phyloP scores from a whole-genome alignment of 306 rosid genomes.

The Cucurbita ficifolia region DNA sequence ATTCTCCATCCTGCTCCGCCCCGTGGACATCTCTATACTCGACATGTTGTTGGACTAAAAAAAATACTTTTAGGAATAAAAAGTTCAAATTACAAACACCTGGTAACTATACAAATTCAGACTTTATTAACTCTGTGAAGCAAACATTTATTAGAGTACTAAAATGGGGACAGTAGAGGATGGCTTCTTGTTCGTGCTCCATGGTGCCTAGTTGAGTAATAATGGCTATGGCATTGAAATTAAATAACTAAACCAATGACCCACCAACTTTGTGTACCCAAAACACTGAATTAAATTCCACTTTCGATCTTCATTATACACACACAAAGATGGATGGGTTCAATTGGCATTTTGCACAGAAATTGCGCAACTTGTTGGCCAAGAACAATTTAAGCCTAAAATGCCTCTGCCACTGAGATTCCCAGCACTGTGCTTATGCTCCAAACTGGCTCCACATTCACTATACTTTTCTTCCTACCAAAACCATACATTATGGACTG shows the following conservation, averaged over 20 bases:
- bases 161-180: neutral
- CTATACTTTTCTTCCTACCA: neutral
- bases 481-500: neutral
- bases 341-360: neutral
- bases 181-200: neutral
- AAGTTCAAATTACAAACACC: neutral
- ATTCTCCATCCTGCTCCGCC: too few species aligned
- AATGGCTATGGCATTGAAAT: neutral
- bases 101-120: neutral
- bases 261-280: neutral
- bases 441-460: slow-evolving; percentile 3
- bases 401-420: slow-evolving; percentile 4
- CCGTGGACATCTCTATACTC: too few species aligned
- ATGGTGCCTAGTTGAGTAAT: neutral
- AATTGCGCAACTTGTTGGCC: slow-evolving; percentile 6
- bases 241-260: neutral
- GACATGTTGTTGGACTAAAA: too few species aligned
- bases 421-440: slow-evolving; percentile 6
- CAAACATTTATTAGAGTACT: neutral
- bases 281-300: neutral
- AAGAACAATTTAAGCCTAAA: neutral
- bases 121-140: neutral
- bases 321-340: neutral
- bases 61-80: too few species aligned
- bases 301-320: neutral